phyloP scores from a whole-genome alignment of 352 stramenopile species.

The Blastocystis sp. region DNA sequence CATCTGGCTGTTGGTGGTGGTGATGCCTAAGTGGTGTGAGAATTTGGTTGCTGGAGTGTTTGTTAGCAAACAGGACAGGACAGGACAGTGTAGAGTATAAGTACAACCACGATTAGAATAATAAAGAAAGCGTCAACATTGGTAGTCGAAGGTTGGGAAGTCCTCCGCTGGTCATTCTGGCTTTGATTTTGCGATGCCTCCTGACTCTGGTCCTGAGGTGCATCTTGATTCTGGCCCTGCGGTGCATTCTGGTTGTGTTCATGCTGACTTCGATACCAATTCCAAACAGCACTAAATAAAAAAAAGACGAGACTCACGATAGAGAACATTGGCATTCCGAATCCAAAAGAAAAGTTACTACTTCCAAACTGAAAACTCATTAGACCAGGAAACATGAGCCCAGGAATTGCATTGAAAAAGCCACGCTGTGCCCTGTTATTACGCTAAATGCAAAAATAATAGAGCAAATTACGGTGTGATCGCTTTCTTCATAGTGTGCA shows the following conservation, averaged over 20 bases:
- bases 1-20: too few species aligned
- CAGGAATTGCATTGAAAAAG: not conserved
- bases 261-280: not conserved
- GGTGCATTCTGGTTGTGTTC: not conserved
- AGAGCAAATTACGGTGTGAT: not conserved
- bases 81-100: not conserved
- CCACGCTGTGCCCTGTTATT: not conserved
- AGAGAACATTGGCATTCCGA: not conserved
- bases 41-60: too few species aligned
- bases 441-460: not conserved
- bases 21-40: too few species aligned
- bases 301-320: not conserved
- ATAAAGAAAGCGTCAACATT: not conserved
- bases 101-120: not conserved
- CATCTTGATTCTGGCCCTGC: not conserved
- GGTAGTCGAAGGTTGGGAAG: not conserved
- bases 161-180: not conserved
- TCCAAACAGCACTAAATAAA: not conserved
- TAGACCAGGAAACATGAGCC: not conserved
- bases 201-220: not conserved
- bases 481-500: slow-evolving; percentile 30
- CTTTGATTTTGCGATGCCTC: not conserved
- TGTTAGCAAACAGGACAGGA: not conserved
- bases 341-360: not conserved
- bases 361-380: not conserved